phyloP scores from a whole-genome alignment of 257 asterid genomes.

The Primulina eburnea region DNA sequence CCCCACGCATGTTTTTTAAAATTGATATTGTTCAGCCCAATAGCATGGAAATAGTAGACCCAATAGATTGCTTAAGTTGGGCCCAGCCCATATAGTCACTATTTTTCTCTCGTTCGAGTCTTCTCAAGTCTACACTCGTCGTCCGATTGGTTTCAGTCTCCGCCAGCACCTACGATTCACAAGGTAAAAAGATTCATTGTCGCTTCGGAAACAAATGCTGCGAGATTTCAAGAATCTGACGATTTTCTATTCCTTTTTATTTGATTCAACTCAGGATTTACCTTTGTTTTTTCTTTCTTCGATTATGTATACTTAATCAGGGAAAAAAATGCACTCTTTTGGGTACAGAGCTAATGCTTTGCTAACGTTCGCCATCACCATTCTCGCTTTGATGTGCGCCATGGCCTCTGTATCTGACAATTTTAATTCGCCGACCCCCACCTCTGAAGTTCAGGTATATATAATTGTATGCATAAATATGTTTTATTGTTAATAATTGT shows the following conservation, averaged over 20 bases:
- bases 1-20: too few species aligned
- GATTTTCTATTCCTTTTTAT: neutral
- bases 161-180: neutral
- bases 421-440: slow-evolving; percentile 70
- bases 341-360: slow-evolving; percentile 81
- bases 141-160: neutral
- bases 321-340: slow-evolving; percentile 59
- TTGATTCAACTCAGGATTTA: neutral
- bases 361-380: slow-evolving; percentile 70
- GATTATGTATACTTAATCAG: neutral
- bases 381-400: slow-evolving; percentile 86
- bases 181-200: neutral
- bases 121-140: neutral
- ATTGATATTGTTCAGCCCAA: too few species aligned
- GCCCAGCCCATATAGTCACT: neutral
- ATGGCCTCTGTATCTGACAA: slow-evolving; percentile 84
- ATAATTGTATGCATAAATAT: neutral
- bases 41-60: neutral
- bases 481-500: neutral
- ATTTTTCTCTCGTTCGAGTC: neutral
- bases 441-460: slow-evolving; percentile 72
- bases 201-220: neutral
- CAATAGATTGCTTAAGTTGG: neutral
- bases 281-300: neutral
- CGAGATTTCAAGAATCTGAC: neutral